phyloP scores from a whole-genome alignment of 345 rosid genomes.

The Aquilaria sinensis region DNA sequence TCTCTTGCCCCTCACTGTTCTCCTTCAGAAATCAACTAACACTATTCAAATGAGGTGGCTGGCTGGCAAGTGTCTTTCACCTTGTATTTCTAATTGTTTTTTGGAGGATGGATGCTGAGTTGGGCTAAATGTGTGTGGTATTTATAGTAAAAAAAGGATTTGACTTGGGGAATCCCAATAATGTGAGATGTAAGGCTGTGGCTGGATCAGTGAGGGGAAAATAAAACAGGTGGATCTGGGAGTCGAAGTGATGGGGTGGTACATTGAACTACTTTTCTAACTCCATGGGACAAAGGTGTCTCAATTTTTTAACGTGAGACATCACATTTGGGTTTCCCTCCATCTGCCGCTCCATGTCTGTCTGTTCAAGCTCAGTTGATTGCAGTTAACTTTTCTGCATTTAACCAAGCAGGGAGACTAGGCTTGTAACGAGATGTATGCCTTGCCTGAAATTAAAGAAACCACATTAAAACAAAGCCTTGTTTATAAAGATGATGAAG shows the following conservation, averaged over 20 bases:
- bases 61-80: conserved; percentile 6
- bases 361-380: neutral
- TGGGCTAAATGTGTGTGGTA: conserved; percentile 12
- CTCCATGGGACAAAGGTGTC: conserved; percentile 2
- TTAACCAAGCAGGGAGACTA: too few relatives aligned
- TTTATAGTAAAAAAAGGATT: conserved; percentile 30
- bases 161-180: conserved; percentile 31
- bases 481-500: too few relatives aligned
- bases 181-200: conserved; percentile 11
- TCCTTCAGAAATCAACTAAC: neutral
- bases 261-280: conserved; percentile 8
- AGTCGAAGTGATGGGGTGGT: conserved; percentile 23
- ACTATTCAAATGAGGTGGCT: neutral
- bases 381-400: too few relatives aligned
- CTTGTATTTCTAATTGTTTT: conserved; percentile 6
- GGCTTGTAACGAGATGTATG: too few relatives aligned
- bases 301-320: conserved; percentile 7
- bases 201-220: conserved; percentile 13
- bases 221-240: neutral
- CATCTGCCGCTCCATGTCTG: neutral
- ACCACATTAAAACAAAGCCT: too few relatives aligned
- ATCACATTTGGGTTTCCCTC: conserved; percentile 4
- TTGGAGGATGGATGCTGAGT: conserved; percentile 3
- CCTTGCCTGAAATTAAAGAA: too few relatives aligned
- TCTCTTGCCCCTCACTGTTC: neutral